phyloP scores from a whole-genome alignment of 2,329 filamentous ascomycete species.

The Moelleriella libera region DNA sequence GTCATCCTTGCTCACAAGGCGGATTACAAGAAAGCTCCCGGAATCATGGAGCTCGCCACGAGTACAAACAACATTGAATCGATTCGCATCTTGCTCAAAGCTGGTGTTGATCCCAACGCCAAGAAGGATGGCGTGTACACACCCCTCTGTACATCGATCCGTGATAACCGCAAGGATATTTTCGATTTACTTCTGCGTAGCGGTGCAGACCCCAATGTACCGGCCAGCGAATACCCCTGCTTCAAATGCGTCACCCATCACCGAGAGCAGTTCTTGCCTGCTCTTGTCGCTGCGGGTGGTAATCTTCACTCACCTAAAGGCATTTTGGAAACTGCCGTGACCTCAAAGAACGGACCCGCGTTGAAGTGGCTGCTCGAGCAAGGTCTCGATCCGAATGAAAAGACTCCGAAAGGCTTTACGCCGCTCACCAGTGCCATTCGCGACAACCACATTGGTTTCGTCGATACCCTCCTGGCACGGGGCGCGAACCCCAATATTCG shows the following conservation, averaged over 20 bases:
- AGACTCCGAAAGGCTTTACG: constrained; percentile 41
- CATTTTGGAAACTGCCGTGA: constrained; percentile 51
- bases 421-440: constrained; percentile 52
- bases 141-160: constrained; percentile 52
- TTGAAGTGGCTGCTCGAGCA: constrained; percentile 46
- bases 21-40: constrained; percentile 43
- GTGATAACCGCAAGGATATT: constrained; percentile 49
- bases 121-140: constrained; percentile 56
- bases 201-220: constrained; percentile 48
- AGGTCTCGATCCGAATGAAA: constrained; percentile 46
- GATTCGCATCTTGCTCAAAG: constrained; percentile 39
- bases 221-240: constrained; percentile 48
- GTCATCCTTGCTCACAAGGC: constrained; percentile 45
- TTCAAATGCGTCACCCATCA: constrained; percentile 58
- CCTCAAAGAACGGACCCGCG: constrained; percentile 45
- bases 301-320: constrained; percentile 46
- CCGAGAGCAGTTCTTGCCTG: constrained; percentile 43
- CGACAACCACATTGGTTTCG: constrained; percentile 42
- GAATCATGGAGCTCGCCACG: constrained; percentile 49
- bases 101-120: constrained; percentile 44
- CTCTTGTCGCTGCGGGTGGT: constrained; percentile 44
- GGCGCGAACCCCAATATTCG: constrained; percentile 49
- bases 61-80: constrained; percentile 51
- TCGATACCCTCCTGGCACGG: constrained; percentile 41
- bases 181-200: constrained; percentile 41